Evolutionary conservation across 1,284 basidiomycete species (phyloP), one percentile per base, ranked within the genome.

Genomic region (Cutaneotrichosporon daszewskae): DNA sequence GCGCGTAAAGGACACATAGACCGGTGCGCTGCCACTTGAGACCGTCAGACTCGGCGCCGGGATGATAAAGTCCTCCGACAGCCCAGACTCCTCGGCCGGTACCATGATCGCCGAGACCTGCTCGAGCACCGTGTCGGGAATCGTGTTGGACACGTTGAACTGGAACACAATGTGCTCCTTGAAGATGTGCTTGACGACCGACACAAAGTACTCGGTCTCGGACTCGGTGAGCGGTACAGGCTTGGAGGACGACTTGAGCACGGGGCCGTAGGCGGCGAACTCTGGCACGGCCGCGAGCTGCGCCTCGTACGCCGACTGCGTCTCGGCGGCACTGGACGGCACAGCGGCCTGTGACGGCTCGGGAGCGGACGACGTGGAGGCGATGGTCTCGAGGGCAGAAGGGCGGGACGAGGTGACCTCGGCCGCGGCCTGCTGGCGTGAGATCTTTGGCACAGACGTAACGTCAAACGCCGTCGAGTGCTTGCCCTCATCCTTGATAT

Each of bases 61-160:
- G 48, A 98, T 87, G 62, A 97, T 95, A 66, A 96, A 97, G 68
- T 97, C 91, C 74, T 98, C 94, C 35, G 79, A 82, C 55, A 98
- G 72, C 2, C 82, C 84, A 13, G 77, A 75, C 20, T 90, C 88
- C 37, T 43, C 40, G 35, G 84, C 78, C 4, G 86, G 80, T 53
- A 84, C 79, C 83, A 97, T 94, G 57, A 90, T 79, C 11, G 98
- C 87, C n/a, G 90, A 86, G 16, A 95, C 89, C 58, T 92, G 83
- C 68, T 98, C 95, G 49, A 99, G 76, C 5, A 98, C 85, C 4
- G 89, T 92, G 67, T 99, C 95, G n/a, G 90, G 84, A 43, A 99
- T 79, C n/a, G 95, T 98, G 69, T 98, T 98, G 47, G 89, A 88
- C 40, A 98, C 82, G 74, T 97, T 96, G 80, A 90, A 97, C 85